Percentiles rank a stretch among this genome's conserved stretches.
Conservation (phyloP, 1,139 yeast genomes). For the Hansenula sp. region DNA sequence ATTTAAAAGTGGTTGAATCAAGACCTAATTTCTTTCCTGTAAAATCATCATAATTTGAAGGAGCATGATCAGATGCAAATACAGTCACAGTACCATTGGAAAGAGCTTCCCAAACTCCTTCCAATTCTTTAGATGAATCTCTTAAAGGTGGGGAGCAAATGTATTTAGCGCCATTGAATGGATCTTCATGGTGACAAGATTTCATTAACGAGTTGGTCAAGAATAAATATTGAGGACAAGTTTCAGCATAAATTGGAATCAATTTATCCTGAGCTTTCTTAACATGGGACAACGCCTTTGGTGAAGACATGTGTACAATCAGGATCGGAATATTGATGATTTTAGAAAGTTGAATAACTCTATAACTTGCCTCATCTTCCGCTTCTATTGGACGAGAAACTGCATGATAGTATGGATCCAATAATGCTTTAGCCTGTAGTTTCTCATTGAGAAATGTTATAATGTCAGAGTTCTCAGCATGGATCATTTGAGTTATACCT, state of each 20-base stretch:
- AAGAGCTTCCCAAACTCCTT: conserved; percentile 41
- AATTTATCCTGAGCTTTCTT: conserved; percentile 37
- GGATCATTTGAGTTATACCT: conserved; percentile 44
- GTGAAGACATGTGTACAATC: conserved; percentile 45
- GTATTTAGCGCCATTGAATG: conserved; percentile 43
- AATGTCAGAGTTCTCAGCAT: conserved; percentile 45
- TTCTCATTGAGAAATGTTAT: conserved; percentile 39
- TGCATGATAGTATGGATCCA: conserved; percentile 41
- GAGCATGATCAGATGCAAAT: conserved; percentile 45
- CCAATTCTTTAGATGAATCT: conserved; percentile 32
- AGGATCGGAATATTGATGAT: conserved; percentile 40
- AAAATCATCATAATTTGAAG: conserved; percentile 36
- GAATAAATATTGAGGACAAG: conserved; percentile 46
- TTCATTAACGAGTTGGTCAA: conserved; percentile 35
- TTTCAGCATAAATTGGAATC: conserved; percentile 41
- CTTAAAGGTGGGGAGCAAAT: conserved; percentile 48
- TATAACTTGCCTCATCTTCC: conserved; percentile 46
- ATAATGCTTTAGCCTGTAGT: conserved; percentile 31
- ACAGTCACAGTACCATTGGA: conserved; percentile 44
- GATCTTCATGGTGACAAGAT: conserved; percentile 18
- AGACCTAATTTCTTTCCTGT: conserved; percentile 38
- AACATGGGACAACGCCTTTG: conserved; percentile 37
- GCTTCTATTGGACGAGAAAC: conserved; percentile 41
- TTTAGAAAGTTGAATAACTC: conserved; percentile 40
- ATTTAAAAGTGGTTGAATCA: conserved; percentile 23